Conservation (phyloP, 2,329 filamentous ascomycete genomes). For the Atkinsonella hypoxylon region DNA sequence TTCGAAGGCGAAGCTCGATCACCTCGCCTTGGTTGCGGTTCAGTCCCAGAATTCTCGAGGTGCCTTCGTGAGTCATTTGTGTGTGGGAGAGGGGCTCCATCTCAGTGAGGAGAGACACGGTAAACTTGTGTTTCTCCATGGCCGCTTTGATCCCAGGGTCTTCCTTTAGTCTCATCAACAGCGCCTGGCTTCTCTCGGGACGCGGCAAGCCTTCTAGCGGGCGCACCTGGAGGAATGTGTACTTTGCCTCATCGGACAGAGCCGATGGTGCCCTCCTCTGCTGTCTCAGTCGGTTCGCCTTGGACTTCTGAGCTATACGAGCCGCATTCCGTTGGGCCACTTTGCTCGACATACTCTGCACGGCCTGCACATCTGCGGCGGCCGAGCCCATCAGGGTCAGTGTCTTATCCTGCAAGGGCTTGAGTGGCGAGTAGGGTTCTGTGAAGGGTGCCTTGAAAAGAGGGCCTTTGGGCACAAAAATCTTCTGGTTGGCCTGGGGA, state of each 20-base stretch:
- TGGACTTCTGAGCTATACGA: constrained; percentile 21
- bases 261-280: background rate
- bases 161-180: constrained; percentile 63
- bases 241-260: constrained; percentile 44
- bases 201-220: constrained; percentile 69
- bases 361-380: constrained; percentile 43
- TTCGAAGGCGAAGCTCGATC: constrained; percentile 82
- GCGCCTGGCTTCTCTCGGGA: constrained; percentile 55
- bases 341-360: constrained; percentile 36
- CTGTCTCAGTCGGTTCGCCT: constrained; percentile 12
- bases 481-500: constrained; percentile 53
- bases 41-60: constrained; percentile 67
- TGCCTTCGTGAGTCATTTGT: constrained; percentile 53
- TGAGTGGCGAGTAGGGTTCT: constrained; percentile 38
- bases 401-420: constrained; percentile 41
- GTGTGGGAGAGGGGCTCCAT: constrained; percentile 88
- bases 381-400: constrained; percentile 55
- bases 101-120: constrained; percentile 77
- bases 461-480: constrained; percentile 53
- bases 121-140: constrained; percentile 79
- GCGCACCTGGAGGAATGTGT: constrained; percentile 70
- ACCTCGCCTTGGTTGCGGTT: constrained; percentile 83
- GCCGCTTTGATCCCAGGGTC: constrained; percentile 76
- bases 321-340: constrained; percentile 36
- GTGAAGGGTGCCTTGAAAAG: constrained; percentile 54